phyloP scores from a whole-genome alignment of 2,329 filamentous ascomycete species.

The Colletotrichum liriopes region DNA sequence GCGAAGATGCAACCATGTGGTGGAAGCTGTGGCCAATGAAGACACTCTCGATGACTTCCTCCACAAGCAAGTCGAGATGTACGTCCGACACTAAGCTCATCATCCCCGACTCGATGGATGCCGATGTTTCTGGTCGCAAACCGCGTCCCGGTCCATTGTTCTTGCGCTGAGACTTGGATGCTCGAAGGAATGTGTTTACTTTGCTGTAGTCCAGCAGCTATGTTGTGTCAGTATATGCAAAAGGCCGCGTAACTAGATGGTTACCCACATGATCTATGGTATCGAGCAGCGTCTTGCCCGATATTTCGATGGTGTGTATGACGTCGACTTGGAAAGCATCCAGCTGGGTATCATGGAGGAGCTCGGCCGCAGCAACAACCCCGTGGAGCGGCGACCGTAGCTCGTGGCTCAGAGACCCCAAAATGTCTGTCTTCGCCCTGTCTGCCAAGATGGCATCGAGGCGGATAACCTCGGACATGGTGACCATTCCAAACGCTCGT shows the following conservation, averaged over 20 bases:
- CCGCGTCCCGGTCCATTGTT: constrained; percentile 42
- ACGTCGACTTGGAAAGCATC: constrained; percentile 60
- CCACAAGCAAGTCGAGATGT: constrained; percentile 52
- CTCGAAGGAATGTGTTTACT: constrained; percentile 57
- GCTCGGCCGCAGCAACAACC: constrained; percentile 67
- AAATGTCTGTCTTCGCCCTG: constrained; percentile 67
- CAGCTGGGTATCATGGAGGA: constrained; percentile 63
- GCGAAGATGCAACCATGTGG: constrained; percentile 48
- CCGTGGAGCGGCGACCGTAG: constrained; percentile 71
- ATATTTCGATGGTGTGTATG: constrained; percentile 63
- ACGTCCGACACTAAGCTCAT: constrained; percentile 52
- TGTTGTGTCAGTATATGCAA: not conserved
- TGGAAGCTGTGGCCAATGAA: constrained; percentile 57
- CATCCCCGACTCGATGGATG: constrained; percentile 46
- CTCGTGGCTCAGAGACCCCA: constrained; percentile 72
- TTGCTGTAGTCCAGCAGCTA: constrained; percentile 65
- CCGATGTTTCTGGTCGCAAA: constrained; percentile 21
- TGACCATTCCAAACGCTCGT: constrained; percentile 64
- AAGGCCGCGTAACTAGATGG: not conserved
- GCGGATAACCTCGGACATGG: constrained; percentile 70
- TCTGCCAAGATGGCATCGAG: constrained; percentile 55
- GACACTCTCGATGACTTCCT: constrained; percentile 59
- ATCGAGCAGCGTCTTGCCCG: constrained; percentile 64
- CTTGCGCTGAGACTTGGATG: constrained; percentile 42
- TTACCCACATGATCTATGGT: constrained; percentile 63